A percentile compares a stretch with the other conserved stretches of the same genome.
Conservation (phyloP, 176 grass and related monocot species). For the Oryza punctata region DNA sequence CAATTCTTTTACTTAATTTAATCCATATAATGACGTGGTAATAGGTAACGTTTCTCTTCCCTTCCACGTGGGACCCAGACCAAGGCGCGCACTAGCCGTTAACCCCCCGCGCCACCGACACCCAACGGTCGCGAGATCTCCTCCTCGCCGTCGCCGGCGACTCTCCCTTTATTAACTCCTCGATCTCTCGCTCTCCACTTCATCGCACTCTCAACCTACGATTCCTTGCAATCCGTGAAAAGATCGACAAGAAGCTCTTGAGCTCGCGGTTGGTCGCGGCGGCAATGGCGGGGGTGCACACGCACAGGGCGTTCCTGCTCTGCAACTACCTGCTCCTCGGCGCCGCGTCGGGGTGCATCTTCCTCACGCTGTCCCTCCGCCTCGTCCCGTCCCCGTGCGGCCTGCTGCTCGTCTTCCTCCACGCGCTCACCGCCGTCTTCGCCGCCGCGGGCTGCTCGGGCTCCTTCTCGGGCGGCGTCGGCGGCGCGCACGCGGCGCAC, state of each 20-base stretch:
- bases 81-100: no score
- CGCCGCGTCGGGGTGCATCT: conserved; percentile 75
- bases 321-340: conserved; percentile 86
- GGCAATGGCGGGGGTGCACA: conserved; percentile 20
- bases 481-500: conserved; percentile 48
- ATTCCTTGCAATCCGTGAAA: background rate
- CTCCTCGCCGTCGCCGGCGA: no score
- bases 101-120: no score
- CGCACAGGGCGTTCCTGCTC: conserved; percentile 63
- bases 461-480: conserved; percentile 19
- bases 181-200: no score
- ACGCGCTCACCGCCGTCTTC: conserved; percentile 64
- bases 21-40: no score
- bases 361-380: conserved; percentile 86
- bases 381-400: conserved; percentile 68
- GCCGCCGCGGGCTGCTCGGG: conserved; percentile 58
- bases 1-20: no score
- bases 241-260: background rate
- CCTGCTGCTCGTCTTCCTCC: conserved; percentile 78
- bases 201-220: background rate
- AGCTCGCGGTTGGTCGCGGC: background rate
- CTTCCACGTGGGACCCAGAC: no score
- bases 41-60: no score
- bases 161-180: no score
- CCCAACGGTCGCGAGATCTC: no score